Base-by-base conservation (phyloP, 352 stramenopile species). In the Pythium scleroteichum region DNA sequence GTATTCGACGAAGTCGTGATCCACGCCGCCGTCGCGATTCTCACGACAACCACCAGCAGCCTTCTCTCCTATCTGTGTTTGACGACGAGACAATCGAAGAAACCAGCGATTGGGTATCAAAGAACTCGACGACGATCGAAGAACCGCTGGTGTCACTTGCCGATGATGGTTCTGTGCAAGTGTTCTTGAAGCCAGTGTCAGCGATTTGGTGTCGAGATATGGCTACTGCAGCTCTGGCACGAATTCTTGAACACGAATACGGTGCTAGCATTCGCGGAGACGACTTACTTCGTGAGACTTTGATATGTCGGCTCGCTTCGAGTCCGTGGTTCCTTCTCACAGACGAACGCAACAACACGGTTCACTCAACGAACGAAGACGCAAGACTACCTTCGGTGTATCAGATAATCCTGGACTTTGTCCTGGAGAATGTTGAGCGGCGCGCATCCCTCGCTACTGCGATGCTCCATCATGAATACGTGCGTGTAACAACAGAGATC, bases 231-330 rank as follows among this genome's bases (percentile, higher is more conserved):
- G 80, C 81, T 6, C 67, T 94, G 17, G 53, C 71, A 50, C 82
- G 84, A 20, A 90, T 94, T 38, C 74, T 94, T 23, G 75, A 84
- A 59, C 90, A 89, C 56, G 81, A 92, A 41, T 88, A 89, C 32
- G 84, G 84, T 41, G 77, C 80, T 10, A 76, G 77, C 19, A 83
- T 88, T 61, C 75, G 78, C 54, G 82, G 82, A 4, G 73, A 92
- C 24, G 79, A 87, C 53, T 38, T 59, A 22, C 66, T 90, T 40
- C 82, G 84, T 17, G 82, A 92, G 68, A 60, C 68, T n/a, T 55
- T 94, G 35, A 19, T 94, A 6, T 90, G 84, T 53, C 75, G 84
- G 0, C 75, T 94, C 9, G 84, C 84, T 8, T 80, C 80, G 24
- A 84, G 68, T 47, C 72, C 71, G 19, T 90, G 79, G 81, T 68